A percentile compares a stretch with the other conserved stretches of the same genome.
phyloP scores from a whole-genome alignment of 768 basidiomycete genomes.

The Fibroporia radiculosa region DNA sequence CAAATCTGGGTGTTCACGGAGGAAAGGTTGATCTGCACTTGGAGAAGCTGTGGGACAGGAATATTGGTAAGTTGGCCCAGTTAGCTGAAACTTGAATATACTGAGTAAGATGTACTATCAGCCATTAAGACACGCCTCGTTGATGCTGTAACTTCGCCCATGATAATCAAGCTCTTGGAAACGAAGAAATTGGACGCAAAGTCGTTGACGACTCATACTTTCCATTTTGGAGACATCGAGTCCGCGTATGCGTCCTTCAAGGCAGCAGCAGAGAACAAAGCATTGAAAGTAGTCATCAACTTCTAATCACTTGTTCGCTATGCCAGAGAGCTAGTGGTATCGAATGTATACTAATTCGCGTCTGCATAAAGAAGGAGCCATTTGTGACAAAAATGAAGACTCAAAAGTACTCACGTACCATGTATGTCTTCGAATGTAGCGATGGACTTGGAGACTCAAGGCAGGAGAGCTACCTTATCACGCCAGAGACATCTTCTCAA shows the following conservation, averaged over 20 bases:
- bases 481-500: no score
- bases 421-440: no score
- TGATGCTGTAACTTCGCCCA: constrained; percentile 12
- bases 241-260: constrained; percentile 17
- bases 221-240: constrained; percentile 14
- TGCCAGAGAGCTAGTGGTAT: background rate
- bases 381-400: no score
- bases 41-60: constrained; percentile 20
- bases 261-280: constrained; percentile 16
- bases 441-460: no score
- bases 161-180: constrained; percentile 16
- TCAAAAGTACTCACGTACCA: no score
- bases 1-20: constrained; percentile 22
- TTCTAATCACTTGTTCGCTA: no score
- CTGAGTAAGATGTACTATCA: constrained; percentile 2
- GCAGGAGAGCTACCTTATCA: no score
- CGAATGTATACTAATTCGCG: no score
- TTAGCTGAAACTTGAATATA: background rate
- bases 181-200: constrained; percentile 13
- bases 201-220: constrained; percentile 14
- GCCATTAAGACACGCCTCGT: constrained; percentile 20
- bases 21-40: constrained; percentile 15
- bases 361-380: no score
- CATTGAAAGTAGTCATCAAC: constrained; percentile 19
- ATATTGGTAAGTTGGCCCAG: constrained; percentile 13